Evolutionary conservation across 805 yeast genomes (phyloP), one percentile per base, ranked within the genome.

Genomic region (Middelhovenomyces tepae): DNA sequence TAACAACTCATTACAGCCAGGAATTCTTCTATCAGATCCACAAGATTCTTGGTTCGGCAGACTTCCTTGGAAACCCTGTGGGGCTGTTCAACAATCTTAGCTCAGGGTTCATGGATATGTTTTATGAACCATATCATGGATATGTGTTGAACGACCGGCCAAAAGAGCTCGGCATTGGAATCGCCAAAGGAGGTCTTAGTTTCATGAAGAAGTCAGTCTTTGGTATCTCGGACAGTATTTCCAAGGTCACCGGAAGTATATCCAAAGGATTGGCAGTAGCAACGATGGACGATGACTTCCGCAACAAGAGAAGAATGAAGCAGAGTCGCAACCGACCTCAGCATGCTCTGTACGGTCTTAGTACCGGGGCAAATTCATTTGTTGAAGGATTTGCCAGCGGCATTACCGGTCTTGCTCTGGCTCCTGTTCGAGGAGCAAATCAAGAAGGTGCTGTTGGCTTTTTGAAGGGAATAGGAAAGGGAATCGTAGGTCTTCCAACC

Each of bases 61-160:
- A 93, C 57, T 74, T 91, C 45, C 61, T 91, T 31, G 99, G 98
- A 15, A 91, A 93, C 45, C 99, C 99, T 0, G 97, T 93, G 18
- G 98, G 98, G 1, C 62, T 91, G 40, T 91, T 91, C 63, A 91
- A 84, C 54, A 87, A 86, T 45, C 65, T 91, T 37, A 78, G 94
- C 37, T 85, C 96, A 0, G 99, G 99, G 33, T 91, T 91, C 7
- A 71, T 86, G 73, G 99, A 91, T 56, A 80, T 91, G 13, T 91
- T 91, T 55, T 91, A 91, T 53, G 97, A 89, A 52, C 99, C 99
- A 3, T 91, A 89, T 50, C 91, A 86, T 52, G 99, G 99, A 0
- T 83, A 84, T 46, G 74, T 89, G 31, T 73, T 91, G 72, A 89
- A 81, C 42, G 98, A 91, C 55, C 64, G 96, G 23, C 98, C 98